These are phyloP conservation scores for Brassica balearica DNA, from an alignment of 441 rosid species.

Conservation along the genomic window DNA sequence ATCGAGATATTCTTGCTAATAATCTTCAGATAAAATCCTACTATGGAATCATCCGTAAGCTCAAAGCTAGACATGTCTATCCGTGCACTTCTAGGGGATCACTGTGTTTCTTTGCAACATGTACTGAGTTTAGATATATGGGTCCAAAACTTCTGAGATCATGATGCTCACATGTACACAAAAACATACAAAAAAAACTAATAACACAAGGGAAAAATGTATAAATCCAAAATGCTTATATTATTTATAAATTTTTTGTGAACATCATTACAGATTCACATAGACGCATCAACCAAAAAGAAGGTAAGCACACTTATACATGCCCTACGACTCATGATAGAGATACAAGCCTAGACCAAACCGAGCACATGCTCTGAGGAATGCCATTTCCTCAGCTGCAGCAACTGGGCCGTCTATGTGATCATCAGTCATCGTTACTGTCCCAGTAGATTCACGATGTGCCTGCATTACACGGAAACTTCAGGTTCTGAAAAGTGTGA, in stretches of 20 bases:
- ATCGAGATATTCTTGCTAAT: conserved; percentile 18
- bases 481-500: neutral
- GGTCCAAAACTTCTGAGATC: conserved; percentile 62
- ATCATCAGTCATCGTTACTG: conserved; percentile 58
- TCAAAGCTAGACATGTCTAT: conserved; percentile 94
- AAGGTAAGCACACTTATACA: conserved; percentile 9
- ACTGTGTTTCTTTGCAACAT: conserved; percentile 90
- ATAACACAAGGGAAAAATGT: neutral
- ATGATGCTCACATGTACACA: conserved; percentile 31
- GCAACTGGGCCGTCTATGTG: conserved; percentile 70
- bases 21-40: conserved; percentile 79
- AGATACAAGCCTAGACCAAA: conserved; percentile 95
- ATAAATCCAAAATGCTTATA: conserved; percentile 24
- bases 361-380: conserved; percentile 93
- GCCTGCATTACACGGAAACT: conserved; percentile 57
- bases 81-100: conserved; percentile 84
- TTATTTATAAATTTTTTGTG: conserved; percentile 15
- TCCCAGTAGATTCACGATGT: conserved; percentile 96
- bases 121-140: conserved; percentile 52
- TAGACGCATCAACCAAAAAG: neutral
- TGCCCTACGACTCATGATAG: conserved; percentile 68
- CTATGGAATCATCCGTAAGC: conserved; percentile 82
- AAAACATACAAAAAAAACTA: neutral
- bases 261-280: conserved; percentile 19
- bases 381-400: conserved; percentile 94